Conservation (phyloP, 2,329 filamentous ascomycete genomes). For the Capronia epimyces region DNA sequence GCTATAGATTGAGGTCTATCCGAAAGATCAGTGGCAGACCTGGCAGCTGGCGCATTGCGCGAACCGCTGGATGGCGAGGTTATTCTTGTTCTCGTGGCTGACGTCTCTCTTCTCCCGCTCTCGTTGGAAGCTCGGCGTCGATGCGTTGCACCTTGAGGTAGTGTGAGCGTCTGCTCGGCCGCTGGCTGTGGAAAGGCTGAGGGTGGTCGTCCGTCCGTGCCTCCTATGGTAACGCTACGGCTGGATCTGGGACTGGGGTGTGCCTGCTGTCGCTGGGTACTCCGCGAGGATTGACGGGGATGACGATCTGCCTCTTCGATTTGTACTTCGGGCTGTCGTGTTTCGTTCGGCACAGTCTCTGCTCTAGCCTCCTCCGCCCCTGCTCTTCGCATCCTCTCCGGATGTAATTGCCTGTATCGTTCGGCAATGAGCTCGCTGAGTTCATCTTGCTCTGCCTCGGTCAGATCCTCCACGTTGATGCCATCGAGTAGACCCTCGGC, state of each 20-base stretch:
- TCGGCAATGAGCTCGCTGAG: conserved; percentile 86
- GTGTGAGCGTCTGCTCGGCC: conserved; percentile 16
- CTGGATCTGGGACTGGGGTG: conserved; percentile 22
- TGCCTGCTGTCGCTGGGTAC: conserved; percentile 13
- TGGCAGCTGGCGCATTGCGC: conserved; percentile 40
- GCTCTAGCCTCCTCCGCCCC: conserved; percentile 29
- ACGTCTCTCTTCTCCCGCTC: conserved; percentile 28
- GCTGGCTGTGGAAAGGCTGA: conserved; percentile 14
- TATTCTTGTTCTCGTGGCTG: conserved; percentile 39
- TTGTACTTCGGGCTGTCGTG: conserved; percentile 39
- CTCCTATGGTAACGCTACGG: conserved; percentile 13
- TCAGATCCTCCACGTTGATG: conserved; percentile 81
- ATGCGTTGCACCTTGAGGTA: conserved; percentile 9
- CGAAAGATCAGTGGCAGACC: conserved; percentile 62
- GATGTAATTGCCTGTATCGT: conserved; percentile 72
- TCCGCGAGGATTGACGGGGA: conserved; percentile 31
- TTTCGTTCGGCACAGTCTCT: conserved; percentile 28
- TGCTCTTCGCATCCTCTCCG: conserved; percentile 49
- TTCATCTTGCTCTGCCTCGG: conserved; percentile 77
- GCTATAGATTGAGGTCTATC: conserved; percentile 30
- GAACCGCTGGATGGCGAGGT: conserved; percentile 11
- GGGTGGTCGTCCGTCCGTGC: conserved; percentile 8
- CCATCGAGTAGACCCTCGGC: conserved; percentile 83
- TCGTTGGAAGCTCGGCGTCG: conserved; percentile 31
- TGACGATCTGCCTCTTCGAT: conserved; percentile 35